Conservation (phyloP, 2,329 filamentous ascomycete genomes). For the Septoria linicola region DNA sequence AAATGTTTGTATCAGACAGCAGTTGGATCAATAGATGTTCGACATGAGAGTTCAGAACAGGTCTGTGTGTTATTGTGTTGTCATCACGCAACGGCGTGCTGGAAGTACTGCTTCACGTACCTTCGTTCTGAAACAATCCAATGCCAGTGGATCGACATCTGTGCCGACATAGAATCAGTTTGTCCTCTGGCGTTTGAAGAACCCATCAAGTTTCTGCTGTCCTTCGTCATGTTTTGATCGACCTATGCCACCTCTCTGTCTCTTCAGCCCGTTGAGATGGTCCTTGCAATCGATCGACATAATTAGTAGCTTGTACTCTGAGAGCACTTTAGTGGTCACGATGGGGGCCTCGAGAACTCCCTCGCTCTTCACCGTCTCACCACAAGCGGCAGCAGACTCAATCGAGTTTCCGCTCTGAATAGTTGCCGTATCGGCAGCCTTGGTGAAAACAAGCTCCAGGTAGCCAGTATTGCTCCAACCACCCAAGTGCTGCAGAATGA, state of each 20-base stretch:
- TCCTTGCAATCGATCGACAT: constrained; percentile 65
- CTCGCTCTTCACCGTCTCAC: not conserved
- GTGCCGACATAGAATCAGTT: constrained; percentile 19
- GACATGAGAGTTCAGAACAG: constrained; percentile 36
- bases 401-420: not conserved
- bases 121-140: constrained; percentile 4
- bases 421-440: not conserved
- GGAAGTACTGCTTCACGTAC: constrained; percentile 17
- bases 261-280: constrained; percentile 72
- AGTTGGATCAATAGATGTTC: constrained; percentile 38
- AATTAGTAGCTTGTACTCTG: constrained; percentile 44
- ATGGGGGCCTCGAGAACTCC: not conserved
- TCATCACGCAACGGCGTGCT: constrained; percentile 29
- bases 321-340: not conserved
- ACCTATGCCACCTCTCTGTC: constrained; percentile 79
- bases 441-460: constrained; percentile 43
- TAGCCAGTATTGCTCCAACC: constrained; percentile 68
- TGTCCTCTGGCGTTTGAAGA: constrained; percentile 57
- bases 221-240: constrained; percentile 71
- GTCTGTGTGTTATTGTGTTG: constrained; percentile 36
- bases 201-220: constrained; percentile 73
- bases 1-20: constrained; percentile 32
- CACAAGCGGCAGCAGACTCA: not conserved
- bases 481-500: constrained; percentile 55
- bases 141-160: not conserved